Base-by-base conservation (phyloP, 139 green algal species). In the Coccomyxa sp. region DNA sequence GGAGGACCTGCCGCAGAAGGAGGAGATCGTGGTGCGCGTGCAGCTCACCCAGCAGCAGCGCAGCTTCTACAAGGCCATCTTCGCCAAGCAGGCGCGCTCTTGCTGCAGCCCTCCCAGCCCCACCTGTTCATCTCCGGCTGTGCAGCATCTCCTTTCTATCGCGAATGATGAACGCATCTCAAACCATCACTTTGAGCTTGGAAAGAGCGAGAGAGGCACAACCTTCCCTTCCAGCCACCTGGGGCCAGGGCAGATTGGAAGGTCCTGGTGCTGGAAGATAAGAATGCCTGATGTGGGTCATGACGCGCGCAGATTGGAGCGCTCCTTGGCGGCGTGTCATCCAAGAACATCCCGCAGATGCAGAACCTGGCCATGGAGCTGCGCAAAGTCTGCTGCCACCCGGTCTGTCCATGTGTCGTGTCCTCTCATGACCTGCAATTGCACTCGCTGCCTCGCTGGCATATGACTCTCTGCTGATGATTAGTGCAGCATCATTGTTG, bases 381-480 rank as follows among this genome's bases (percentile, higher is more conserved):
- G 79, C 91, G 95, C 80, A 98, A 99, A 86, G 86, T 97, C 40
- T 98, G 94, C 92, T 96, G 93, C 86, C 95, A 98, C 83, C 93
- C 95, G 58, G 88, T 94, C 73, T 73, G 82, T n/a, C n/a, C n/a
- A n/a, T n/a, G n/a, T n/a, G n/a, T n/a, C n/a, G n/a, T n/a, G n/a
- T n/a, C n/a, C n/a, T n/a, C n/a, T n/a, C n/a, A n/a, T n/a, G n/a
- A n/a, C n/a, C n/a, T n/a, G n/a, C n/a, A n/a, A n/a, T n/a, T n/a
- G n/a, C n/a, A n/a, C n/a, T n/a, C n/a, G n/a, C n/a, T n/a, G n/a
- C n/a, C n/a, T n/a, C n/a, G n/a, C n/a, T n/a, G n/a, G n/a, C n/a
- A n/a, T n/a, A n/a, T n/a, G n/a, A n/a, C n/a, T n/a, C n/a, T n/a
- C n/a, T n/a, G n/a, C n/a, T n/a, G n/a, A n/a, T n/a, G n/a, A n/a